These are phyloP conservation scores for Pythium scleroteichum DNA, from an alignment of 352 stramenopile genomes.

Conservation along the genomic window DNA sequence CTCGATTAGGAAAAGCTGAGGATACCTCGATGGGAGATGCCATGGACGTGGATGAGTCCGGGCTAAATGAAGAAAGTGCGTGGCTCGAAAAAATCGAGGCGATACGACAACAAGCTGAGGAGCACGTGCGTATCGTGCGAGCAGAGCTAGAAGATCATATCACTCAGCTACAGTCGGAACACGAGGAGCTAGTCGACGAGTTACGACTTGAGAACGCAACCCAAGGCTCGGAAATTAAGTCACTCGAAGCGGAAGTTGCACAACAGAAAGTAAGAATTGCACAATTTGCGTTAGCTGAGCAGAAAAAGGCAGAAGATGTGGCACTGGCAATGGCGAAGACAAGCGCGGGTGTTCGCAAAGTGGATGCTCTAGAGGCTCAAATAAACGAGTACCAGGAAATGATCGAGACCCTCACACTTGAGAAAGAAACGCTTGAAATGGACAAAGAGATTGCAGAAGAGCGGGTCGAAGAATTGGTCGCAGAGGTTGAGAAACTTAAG, in stretches of 20 bases:
- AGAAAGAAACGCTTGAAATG: constrained; percentile 89
- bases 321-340: constrained; percentile 70
- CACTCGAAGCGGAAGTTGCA: constrained; percentile 61
- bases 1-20: constrained; percentile 30
- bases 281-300: constrained; percentile 64
- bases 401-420: constrained; percentile 83
- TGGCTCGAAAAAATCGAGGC: constrained; percentile 53
- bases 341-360: constrained; percentile 61
- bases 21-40: constrained; percentile 23
- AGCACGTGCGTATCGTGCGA: constrained; percentile 58
- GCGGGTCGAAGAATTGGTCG: constrained; percentile 66
- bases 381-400: constrained; percentile 76
- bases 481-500: constrained; percentile 79
- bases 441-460: constrained; percentile 90
- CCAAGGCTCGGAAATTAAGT: constrained; percentile 58
- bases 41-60: constrained; percentile 38
- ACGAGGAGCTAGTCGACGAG: constrained; percentile 60
- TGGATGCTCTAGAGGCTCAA: constrained; percentile 68
- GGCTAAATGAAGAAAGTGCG: constrained; percentile 30
- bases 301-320: constrained; percentile 81
- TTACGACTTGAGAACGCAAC: constrained; percentile 61
- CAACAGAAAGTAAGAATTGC: constrained; percentile 70
- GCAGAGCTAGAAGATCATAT: constrained; percentile 72
- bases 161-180: constrained; percentile 43
- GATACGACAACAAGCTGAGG: constrained; percentile 56